Percentiles rank a stretch among this genome's conserved stretches.
phyloP scores from a whole-genome alignment of 2,329 filamentous ascomycete genomes.

The Xylariomycetidae sp. region DNA sequence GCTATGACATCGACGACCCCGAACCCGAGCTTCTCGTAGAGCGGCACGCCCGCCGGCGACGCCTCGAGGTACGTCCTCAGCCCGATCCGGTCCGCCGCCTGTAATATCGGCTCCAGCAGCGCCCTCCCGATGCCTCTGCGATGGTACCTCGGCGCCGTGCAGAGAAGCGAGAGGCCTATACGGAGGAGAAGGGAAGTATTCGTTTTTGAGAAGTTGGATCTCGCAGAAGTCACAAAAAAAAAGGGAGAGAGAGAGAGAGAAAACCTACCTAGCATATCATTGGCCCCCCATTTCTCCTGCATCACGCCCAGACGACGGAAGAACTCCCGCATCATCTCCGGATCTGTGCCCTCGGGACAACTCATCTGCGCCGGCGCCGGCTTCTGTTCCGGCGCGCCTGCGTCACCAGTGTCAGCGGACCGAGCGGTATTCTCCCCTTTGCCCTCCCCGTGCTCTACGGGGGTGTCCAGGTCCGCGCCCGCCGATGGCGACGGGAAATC shows the following conservation, averaged over 20 bases:
- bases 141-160: conserved; percentile 29
- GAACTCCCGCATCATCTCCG: conserved; percentile 22
- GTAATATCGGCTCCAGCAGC: conserved; percentile 30
- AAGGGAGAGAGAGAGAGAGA: not conserved
- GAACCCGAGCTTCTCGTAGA: conserved; percentile 36
- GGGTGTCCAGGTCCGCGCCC: conserved; percentile 6
- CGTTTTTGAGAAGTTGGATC: too few species aligned
- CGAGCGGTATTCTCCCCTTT: conserved; percentile 9
- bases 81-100: conserved; percentile 28
- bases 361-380: conserved; percentile 4
- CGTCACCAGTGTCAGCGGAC: not conserved
- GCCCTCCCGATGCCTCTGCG: conserved; percentile 30
- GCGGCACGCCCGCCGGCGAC: conserved; percentile 27
- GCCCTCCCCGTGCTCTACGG: conserved; percentile 6
- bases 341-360: conserved; percentile 26
- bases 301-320: conserved; percentile 22
- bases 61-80: conserved; percentile 33
- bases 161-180: conserved; percentile 33
- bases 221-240: not conserved
- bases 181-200: too few species aligned
- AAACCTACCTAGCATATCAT: conserved; percentile 29
- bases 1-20: conserved; percentile 27
- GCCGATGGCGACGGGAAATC: too few species aligned
- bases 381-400: conserved; percentile 4
- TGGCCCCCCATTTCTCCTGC: conserved; percentile 24